A percentile compares a stretch with the other conserved stretches of the same genome.
phyloP scores from a whole-genome alignment of 768 basidiomycete genomes.

The Tricholoma furcatifolium region DNA sequence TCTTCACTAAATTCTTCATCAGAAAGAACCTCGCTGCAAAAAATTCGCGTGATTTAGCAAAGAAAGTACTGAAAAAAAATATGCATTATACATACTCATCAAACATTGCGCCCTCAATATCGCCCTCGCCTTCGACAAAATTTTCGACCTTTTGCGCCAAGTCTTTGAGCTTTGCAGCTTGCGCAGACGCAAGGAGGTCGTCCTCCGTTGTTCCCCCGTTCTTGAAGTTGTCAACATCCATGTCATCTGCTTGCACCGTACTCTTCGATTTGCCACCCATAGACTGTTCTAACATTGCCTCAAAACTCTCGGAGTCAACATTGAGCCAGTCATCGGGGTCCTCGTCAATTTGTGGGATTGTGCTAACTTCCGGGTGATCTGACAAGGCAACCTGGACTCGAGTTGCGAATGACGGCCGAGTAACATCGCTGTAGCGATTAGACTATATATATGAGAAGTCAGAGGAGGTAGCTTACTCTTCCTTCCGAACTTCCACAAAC shows the following conservation, averaged over 20 bases:
- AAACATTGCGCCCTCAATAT: conserved; percentile 85
- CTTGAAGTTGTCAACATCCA: conserved; percentile 46
- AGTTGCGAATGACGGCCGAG: conserved; percentile 5
- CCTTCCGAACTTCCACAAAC: conserved; percentile 60
- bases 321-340: conserved; percentile 79
- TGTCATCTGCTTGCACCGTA: conserved; percentile 28
- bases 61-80: not conserved
- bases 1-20: conserved; percentile 65
- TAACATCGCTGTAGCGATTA: not conserved
- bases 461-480: conserved; percentile 57
- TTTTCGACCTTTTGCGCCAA: conserved; percentile 83
- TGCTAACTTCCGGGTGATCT: not conserved
- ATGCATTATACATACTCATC: conserved; percentile 59
- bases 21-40: conserved; percentile 60
- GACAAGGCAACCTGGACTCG: conserved; percentile 4
- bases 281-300: conserved; percentile 61
- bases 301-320: conserved; percentile 72
- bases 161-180: conserved; percentile 67
- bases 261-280: conserved; percentile 19
- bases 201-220: conserved; percentile 41
- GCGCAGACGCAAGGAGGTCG: conserved; percentile 56
- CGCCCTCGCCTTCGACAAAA: conserved; percentile 92
- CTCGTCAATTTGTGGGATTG: conserved; percentile 12
- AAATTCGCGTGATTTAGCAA: not conserved
- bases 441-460: not conserved